Evolutionary conservation across 495 filamentous ascomycete species (phyloP), one percentile per base, ranked within the genome.

Genomic region (Tricharina praecox): DNA sequence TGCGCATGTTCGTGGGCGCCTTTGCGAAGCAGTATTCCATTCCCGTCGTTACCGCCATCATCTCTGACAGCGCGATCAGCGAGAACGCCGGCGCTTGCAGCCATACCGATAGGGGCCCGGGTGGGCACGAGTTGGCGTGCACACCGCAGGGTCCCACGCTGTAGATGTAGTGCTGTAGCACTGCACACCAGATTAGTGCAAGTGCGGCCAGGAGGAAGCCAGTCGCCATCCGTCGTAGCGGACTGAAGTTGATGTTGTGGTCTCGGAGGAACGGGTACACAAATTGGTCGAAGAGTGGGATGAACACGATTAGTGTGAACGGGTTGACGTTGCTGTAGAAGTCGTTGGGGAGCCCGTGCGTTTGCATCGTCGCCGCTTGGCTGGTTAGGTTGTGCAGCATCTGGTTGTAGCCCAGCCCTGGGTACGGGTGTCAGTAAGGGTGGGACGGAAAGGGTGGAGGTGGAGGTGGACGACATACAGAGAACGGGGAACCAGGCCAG

Each of bases 301-400:
- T 76, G 60, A 79, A 73, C 50, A 79, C 64, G 60, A 86, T 78
- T 56, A 85, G 76, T 26, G 74, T 68, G 47, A 90, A 69, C 3
- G 82, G 74, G 61, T 85, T 81, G 61, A 86, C 76, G 68, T 83
- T 85, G 54, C 66, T 64, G 64, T 85, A 79, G 51, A 84, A 67
- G 52, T 87, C 82, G 67, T 87, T 87, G 4, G 38, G 52, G 34
- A 53, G 50, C 30, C 33, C 78, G 51, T 78, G 70, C 3, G 76
- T 80, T 23, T 67, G 67, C 64, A 85, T 69, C 48, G 75, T 74
- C 15, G 75, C 75, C 1, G 66, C 70, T 57, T 79, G 64, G 58
- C 73, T 76, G 36, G 72, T 68, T 28, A 73, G 50, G 38, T 74
- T 73, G 45, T 63, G 70, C 32, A 66, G 56, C 44, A 58, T 73